Evolutionary conservation across 805 yeast genomes (phyloP), one percentile per base, ranked within the genome.

Genomic region (Debaryomyces castellii): DNA sequence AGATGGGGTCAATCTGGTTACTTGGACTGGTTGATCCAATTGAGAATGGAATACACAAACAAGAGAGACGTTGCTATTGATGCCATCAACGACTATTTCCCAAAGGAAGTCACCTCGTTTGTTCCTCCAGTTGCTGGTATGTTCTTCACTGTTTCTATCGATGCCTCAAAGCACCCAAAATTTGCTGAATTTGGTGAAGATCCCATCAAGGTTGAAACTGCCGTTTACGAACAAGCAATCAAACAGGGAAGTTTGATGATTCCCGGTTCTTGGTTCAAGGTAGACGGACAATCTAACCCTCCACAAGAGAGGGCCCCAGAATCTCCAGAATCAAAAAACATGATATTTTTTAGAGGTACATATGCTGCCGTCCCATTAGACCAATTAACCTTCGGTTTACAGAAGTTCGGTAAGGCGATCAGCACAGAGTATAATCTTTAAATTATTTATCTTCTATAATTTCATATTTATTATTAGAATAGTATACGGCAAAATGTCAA

Each of bases 1-100:
- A 79, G 85, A 55, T 90, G 97, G 97, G 96, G 96, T 64, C 97
- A 90, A 70, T 63, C 63, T 4, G 96, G 96, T 25, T 91, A 86
- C 73, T 55, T 90, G 57, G 91, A 88, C 67, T 90, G 97, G 97
- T 79, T 90, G 61, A 83, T 88, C 52, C 87, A 89, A 47, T 67
- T 78, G 48, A 75, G 89, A 45, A 67, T 74, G 56, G 73, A 87
- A 63, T 92, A 92, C 77, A 83, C 96, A 24, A 77, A 76, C 58
- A 89, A 90, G 73, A 84, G 99, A 72, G 91, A 94, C 63, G 82
- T 81, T 53, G 87, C 96, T 41, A 78, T 89, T 53, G 92, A 87
- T 59, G 77, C 95, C 7, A 71, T 91, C 54, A 71, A 69, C 56
- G 77, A 64, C 78, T 51, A 7, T 25, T 25, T 25, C 11, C 80